Percentiles rank a stretch among this genome's conserved stretches.
These are phyloP conservation scores for Mantamonas sphyraenae DNA, from an alignment of 78 protist species.

Conservation along the genomic window DNA sequence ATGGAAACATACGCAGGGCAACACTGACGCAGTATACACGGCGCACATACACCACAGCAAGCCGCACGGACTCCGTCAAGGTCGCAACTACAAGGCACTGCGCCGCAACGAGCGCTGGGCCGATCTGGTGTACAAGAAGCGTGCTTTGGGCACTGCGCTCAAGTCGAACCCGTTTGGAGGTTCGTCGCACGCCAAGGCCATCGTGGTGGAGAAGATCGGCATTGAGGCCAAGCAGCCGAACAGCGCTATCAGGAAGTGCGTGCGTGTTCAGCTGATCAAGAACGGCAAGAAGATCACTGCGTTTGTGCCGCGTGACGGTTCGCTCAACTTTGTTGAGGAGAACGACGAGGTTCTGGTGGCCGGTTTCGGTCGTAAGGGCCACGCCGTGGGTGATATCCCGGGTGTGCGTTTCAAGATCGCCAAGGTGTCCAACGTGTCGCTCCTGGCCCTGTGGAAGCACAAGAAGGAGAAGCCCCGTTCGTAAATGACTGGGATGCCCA, in stretches of 20 bases:
- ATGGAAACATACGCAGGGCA: too few species aligned
- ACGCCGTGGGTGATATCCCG: conserved; percentile 99
- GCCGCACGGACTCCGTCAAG: not conserved
- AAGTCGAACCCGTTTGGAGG: conserved; percentile 97
- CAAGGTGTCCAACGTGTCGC: conserved; percentile 91
- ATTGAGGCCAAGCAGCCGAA: conserved; percentile 99
- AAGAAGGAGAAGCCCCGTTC: conserved; percentile 55
- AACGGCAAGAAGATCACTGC: conserved; percentile 99
- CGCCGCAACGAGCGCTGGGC: conserved; percentile 87
- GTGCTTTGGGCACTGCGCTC: conserved; percentile 70
- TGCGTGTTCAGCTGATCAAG: conserved; percentile 99
- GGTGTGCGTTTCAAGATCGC: conserved; percentile 99
- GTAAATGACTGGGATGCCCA: too few species aligned
- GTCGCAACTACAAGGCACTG: not conserved
- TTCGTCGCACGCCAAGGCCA: conserved; percentile 99
- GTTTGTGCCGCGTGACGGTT: conserved; percentile 99
- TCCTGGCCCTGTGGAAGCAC: conserved; percentile 71
- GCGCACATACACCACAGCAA: not conserved
- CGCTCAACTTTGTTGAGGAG: conserved; percentile 97
- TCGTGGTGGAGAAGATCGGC: conserved; percentile 97
- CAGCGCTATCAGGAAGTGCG: conserved; percentile 99
- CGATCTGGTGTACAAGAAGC: conserved; percentile 91
- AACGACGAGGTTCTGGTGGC: conserved; percentile 99
- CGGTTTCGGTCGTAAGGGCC: conserved; percentile 99
- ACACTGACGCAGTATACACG: too few species aligned